These are phyloP conservation scores for Dendrothele bispora DNA, from an alignment of 768 basidiomycete species.

Conservation along the genomic window DNA sequence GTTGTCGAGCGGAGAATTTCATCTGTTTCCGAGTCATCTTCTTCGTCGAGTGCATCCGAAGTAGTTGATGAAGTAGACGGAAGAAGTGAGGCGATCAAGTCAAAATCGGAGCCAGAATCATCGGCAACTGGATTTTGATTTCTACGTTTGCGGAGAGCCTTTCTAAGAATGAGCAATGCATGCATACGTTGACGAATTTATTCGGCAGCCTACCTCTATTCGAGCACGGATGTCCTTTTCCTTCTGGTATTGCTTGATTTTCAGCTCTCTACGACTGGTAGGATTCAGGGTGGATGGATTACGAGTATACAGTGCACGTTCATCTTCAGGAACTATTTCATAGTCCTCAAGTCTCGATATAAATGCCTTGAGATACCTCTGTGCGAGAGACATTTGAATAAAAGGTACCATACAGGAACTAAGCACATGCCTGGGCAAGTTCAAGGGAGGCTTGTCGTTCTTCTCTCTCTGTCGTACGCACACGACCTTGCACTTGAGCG, in stretches of 20 bases:
- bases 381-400: too few relatives aligned
- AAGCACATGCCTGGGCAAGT: constrained; percentile 63
- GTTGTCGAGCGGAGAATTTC: constrained; percentile 66
- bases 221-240: constrained; percentile 77
- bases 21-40: constrained; percentile 61
- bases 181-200: too few relatives aligned
- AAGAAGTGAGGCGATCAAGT: constrained; percentile 65
- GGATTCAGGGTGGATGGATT: constrained; percentile 60
- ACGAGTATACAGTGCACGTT: constrained; percentile 54
- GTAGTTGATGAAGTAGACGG: constrained; percentile 28
- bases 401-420: constrained; percentile 7
- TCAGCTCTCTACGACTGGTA: constrained; percentile 74
- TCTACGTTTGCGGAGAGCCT: constrained; percentile 58
- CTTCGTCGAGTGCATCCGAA: constrained; percentile 24
- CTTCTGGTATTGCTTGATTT: constrained; percentile 87
- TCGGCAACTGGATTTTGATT: constrained; percentile 35
- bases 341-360: constrained; percentile 59
- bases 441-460: constrained; percentile 58
- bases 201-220: constrained; percentile 71
- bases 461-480: constrained; percentile 52
- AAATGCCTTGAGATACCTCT: constrained; percentile 53
- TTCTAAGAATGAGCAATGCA: not conserved
- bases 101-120: constrained; percentile 56
- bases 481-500: constrained; percentile 64
- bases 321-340: constrained; percentile 60